Conservation (phyloP, 164 flowering plant genomes). For the Aristolochia contorta region DNA sequence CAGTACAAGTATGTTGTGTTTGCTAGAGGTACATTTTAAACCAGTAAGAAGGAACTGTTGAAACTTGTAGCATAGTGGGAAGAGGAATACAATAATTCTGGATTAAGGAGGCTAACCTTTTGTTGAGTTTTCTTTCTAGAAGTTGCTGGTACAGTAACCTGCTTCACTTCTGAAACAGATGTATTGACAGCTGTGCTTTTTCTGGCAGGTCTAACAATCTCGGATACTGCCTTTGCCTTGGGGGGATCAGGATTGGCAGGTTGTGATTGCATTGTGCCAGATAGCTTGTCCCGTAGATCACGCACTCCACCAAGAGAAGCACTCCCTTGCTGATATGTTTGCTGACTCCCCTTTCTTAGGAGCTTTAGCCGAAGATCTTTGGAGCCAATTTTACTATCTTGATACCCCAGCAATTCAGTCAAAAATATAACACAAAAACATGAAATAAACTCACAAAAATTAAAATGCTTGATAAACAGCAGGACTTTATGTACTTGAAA, state of each 20-base stretch:
- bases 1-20: no score
- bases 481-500: constrained; percentile 45
- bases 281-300: constrained; percentile 84
- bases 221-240: constrained; percentile 28
- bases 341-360: constrained; percentile 50
- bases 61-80: neutral
- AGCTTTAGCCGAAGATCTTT: constrained; percentile 85
- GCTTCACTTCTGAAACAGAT: constrained; percentile 32
- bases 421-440: constrained; percentile 14
- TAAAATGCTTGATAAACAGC: neutral
- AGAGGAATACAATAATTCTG: neutral
- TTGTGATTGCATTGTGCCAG: constrained; percentile 59
- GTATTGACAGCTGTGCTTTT: constrained; percentile 37
- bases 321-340: constrained; percentile 36
- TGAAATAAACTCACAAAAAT: neutral
- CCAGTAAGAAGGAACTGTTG: neutral
- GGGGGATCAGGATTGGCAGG: constrained; percentile 36
- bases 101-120: constrained; percentile 30
- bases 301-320: constrained; percentile 33
- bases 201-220: constrained; percentile 36
- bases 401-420: constrained; percentile 23
- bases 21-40: neutral
- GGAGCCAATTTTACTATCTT: constrained; percentile 50
- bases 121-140: constrained; percentile 39
- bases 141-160: constrained; percentile 23